Evolutionary conservation across 228 moss, liverwort and hornwort genomes (phyloP).

Genomic region (Sphagnum fallax): DNA sequence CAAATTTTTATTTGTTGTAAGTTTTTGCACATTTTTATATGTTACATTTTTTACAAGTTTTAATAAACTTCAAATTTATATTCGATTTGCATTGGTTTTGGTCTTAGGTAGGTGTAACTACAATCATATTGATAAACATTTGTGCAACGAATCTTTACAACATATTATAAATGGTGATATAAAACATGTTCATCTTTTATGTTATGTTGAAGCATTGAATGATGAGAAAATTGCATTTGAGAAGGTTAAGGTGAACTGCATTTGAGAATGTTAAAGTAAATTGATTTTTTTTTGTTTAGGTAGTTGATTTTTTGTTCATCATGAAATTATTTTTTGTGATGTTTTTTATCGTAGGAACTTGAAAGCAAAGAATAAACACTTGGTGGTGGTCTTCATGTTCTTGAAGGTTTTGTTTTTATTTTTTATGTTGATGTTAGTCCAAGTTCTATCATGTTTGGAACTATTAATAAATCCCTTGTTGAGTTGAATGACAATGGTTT

Average conservation of each 20-base stretch:
- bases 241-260: not conserved
- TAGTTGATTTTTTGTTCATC: not conserved
- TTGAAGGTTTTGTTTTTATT: too few species aligned
- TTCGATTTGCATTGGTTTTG: not conserved
- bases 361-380: too few species aligned
- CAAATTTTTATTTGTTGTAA: too few species aligned
- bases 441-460: too few species aligned
- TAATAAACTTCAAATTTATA: not conserved
- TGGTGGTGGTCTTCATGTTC: too few species aligned
- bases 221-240: not conserved
- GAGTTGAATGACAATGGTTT: too few species aligned
- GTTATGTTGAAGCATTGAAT: not conserved
- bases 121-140: not conserved
- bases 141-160: not conserved
- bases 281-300: not conserved
- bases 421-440: too few species aligned
- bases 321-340: too few species aligned
- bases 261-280: not conserved
- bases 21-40: not conserved
- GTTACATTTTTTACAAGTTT: too few species aligned
- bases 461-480: too few species aligned
- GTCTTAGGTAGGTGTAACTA: not conserved
- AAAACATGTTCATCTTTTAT: not conserved
- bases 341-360: too few species aligned
- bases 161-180: not conserved